Base-by-base conservation (phyloP, 169 alveolate species). In the Eimeria sp. region DNA sequence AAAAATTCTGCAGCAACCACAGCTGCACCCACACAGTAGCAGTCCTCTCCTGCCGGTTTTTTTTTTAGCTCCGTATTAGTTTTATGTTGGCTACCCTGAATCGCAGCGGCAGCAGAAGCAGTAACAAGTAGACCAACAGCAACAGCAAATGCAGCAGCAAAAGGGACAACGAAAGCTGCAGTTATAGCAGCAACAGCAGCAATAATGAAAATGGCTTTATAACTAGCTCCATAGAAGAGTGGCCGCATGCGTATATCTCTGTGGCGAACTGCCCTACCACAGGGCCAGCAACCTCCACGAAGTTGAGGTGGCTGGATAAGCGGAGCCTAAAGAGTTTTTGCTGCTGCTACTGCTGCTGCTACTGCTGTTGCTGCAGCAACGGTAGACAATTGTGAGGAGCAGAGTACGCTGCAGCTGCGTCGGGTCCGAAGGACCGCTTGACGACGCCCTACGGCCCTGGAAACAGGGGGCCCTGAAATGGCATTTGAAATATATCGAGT, bases 61-160 rank as follows among this genome's bases (percentile, higher is more conserved):
- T 23, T 25, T n/a, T 9, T 27, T 68, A 68, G 77, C 77, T 30
- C 46, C 49, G 30, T 68, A 68, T 68, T 68, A 68, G 77, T 68
- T 68, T 68, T 68, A 68, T 27, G 77, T 68, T 20, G 46, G 77
- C 77, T 30, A 66, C 43, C 77, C 77, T 30, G 77, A 68, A n/a
- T 10, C 30, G 77, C 77, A n/a, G 49, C 77, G n/a, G 43, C 25
- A 68, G 49, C 49, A 40, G 9, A 6, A 68, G 25, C 30, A 62
- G 71, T 20, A 62, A 33, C 27, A 16, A 20, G 16, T 16, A 60
- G 18, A 16, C 68, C 71, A 62, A 4, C 49, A 43, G 49, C 49
- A 43, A 4, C 49, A 43, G 71, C 30, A 62, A 4, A 2, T 3
- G 30, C 27, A 62, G 23, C 43, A 68, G 4, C 49, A 43, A 43